Evolutionary conservation across 1,284 basidiomycete species (phyloP), one percentile per base, ranked within the genome.

Genomic region (Sanghuangporus sanghuang): DNA sequence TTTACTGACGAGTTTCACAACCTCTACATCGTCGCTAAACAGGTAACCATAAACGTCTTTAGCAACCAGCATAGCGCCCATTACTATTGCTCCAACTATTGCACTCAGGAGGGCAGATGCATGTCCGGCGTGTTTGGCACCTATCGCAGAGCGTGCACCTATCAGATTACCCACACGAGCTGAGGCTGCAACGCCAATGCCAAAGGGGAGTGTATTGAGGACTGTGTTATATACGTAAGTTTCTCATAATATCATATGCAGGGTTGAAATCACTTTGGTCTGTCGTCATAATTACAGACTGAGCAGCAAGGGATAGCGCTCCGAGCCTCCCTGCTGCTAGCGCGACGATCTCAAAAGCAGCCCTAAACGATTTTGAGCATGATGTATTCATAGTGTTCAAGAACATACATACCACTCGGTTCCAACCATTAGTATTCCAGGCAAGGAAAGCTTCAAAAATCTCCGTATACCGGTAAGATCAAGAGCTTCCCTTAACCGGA

Each of bases 261-360:
- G n/a, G 64, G 44, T 32, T 48, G 9, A 14, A 69, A 76, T 65
- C 65, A 87, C 88, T 86, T 73, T 92, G 89, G 70, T 92, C 90
- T 11, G 85, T 83, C n/a, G 90, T 92, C 87, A 92, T 90, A 64
- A 92, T 90, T 48, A 90, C 85, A 0, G 87, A 86, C 70, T 92
- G 89, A 1, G 87, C 87, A 3, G 87, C 89, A 18, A 92, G 78
- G 1, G 88, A 76, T 42, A 87, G 71, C n/a, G 81, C 70, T 8
- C 89, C 88, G 1, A 92, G 76, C 21, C 83, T 77, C 16, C 87
- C 89, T 8, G 90, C 89, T n/a, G 86, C 86, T 21, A 91, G 74
- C 4, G 89, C 89, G 6, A 91, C 90, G 48, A 91, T 90, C 70
- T 92, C 89, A 67, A 91, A 91, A 0, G 89, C 89, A 52, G 86